These are phyloP conservation scores for Monosporascus sp. DNA, from an alignment of 2,329 filamentous ascomycete species.

Conservation along the genomic window DNA sequence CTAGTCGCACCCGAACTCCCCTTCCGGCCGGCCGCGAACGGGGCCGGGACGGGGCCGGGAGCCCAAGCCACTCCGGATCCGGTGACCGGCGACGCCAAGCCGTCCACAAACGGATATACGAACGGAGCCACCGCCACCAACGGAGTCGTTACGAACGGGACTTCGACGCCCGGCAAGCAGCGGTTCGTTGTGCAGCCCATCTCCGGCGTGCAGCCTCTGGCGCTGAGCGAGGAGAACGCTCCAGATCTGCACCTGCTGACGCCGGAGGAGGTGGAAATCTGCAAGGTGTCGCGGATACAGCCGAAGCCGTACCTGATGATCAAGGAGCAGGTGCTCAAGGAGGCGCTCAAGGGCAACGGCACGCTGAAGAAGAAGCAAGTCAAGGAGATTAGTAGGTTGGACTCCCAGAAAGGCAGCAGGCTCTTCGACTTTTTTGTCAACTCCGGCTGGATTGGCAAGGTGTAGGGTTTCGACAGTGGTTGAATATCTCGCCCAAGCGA, in stretches of 20 bases:
- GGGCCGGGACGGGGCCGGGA: constrained; percentile 17
- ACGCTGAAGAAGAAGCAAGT: constrained; percentile 91
- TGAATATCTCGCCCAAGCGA: too few relatives aligned
- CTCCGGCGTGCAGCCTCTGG: constrained; percentile 57
- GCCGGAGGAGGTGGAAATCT: constrained; percentile 78
- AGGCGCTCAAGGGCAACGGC: constrained; percentile 84
- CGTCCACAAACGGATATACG: constrained; percentile 47
- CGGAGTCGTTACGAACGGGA: constrained; percentile 35
- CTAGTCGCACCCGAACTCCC: constrained; percentile 76
- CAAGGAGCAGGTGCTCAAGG: constrained; percentile 87
- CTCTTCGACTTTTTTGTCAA: constrained; percentile 95
- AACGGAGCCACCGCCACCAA: constrained; percentile 24
- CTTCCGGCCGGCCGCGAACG: constrained; percentile 43
- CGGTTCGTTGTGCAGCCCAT: constrained; percentile 53
- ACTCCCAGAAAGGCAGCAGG: constrained; percentile 76
- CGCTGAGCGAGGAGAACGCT: constrained; percentile 68
- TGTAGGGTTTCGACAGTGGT: constrained; percentile 36
- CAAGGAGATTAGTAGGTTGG: constrained; percentile 76
- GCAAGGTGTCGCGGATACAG: constrained; percentile 75
- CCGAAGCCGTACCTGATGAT: constrained; percentile 94
- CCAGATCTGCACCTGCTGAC: constrained; percentile 82
- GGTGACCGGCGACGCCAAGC: constrained; percentile 48
- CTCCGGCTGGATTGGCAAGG: constrained; percentile 86
- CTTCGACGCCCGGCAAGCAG: constrained; percentile 38
- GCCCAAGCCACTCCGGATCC: constrained; percentile 18